Conservation (phyloP, 1,139 yeast genomes). For the Kluyveromyces marxianus region DNA sequence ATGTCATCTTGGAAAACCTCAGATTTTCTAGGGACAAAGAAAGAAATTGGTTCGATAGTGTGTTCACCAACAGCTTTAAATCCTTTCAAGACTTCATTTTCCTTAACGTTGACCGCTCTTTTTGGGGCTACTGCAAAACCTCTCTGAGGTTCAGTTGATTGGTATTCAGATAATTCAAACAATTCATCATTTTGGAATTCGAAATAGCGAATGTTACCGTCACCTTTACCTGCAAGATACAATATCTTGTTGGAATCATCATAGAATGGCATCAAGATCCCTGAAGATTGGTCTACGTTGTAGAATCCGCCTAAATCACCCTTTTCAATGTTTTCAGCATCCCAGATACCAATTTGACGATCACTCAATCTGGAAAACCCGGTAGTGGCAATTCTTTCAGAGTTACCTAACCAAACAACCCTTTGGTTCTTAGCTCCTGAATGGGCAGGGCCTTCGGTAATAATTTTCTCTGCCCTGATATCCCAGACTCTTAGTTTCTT, state of each 20-base stretch:
- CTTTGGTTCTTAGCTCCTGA: slow-evolving; percentile 88
- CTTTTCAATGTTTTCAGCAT: slow-evolving; percentile 56
- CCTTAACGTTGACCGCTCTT: slow-evolving; percentile 65
- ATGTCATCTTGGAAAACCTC: slow-evolving; percentile 90
- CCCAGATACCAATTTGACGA: slow-evolving; percentile 95
- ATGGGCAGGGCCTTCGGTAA: slow-evolving; percentile 85
- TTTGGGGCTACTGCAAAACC: slow-evolving; percentile 91
- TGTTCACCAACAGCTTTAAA: slow-evolving; percentile 82
- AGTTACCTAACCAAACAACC: slow-evolving; percentile 82
- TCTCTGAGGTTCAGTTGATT: slow-evolving; percentile 88
- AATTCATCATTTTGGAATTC: slow-evolving; percentile 81
- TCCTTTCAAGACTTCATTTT: slow-evolving; percentile 74
- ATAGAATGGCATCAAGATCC: slow-evolving; percentile 83
- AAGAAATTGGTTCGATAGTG: slow-evolving; percentile 80
- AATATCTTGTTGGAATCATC: slow-evolving; percentile 76
- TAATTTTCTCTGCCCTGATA: slow-evolving; percentile 59
- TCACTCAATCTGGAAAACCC: slow-evolving; percentile 91
- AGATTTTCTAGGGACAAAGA: slow-evolving; percentile 86
- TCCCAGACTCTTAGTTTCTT: slow-evolving; percentile 90
- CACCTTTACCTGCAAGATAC: slow-evolving; percentile 95
- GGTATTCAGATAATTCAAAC: slow-evolving; percentile 75
- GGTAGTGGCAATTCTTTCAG: slow-evolving; percentile 84
- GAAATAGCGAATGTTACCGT: slow-evolving; percentile 90
- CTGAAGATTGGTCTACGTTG: slow-evolving; percentile 83
- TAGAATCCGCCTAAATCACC: slow-evolving; percentile 90